phyloP scores from a whole-genome alignment of 305 asterid genomes.

The Rubia balearica region DNA sequence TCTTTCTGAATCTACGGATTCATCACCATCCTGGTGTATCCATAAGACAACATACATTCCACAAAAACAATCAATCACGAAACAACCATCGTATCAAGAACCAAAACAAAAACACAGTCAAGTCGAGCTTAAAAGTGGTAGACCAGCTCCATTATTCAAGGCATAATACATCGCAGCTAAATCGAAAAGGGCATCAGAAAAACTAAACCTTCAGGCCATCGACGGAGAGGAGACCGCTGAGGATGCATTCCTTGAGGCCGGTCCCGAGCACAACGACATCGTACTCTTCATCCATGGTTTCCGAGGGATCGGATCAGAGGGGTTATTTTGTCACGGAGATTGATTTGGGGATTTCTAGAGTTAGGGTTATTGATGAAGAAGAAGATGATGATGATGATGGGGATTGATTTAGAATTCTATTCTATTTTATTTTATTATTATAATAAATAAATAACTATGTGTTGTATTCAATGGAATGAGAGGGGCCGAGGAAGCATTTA shows the following conservation, averaged over 20 bases:
- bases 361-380: constrained; percentile 1
- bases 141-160: background rate
- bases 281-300: constrained; percentile 87
- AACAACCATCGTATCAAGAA: background rate
- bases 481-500: background rate
- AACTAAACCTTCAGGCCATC: constrained; percentile 76
- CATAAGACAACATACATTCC: background rate
- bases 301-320: constrained; percentile 19
- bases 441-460: background rate
- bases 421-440: too few relatives aligned
- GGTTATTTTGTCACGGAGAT: background rate
- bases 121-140: background rate
- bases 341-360: constrained; percentile 16
- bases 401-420: background rate
- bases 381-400: background rate
- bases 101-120: background rate
- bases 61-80: background rate
- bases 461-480: background rate
- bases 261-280: constrained; percentile 95
- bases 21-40: background rate
- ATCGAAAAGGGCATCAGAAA: background rate
- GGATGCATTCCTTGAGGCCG: constrained; percentile 96
- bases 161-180: background rate
- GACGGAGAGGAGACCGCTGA: constrained; percentile 95
- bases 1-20: background rate